Base-by-base conservation (phyloP, 768 basidiomycete species). In the Russula earlei region DNA sequence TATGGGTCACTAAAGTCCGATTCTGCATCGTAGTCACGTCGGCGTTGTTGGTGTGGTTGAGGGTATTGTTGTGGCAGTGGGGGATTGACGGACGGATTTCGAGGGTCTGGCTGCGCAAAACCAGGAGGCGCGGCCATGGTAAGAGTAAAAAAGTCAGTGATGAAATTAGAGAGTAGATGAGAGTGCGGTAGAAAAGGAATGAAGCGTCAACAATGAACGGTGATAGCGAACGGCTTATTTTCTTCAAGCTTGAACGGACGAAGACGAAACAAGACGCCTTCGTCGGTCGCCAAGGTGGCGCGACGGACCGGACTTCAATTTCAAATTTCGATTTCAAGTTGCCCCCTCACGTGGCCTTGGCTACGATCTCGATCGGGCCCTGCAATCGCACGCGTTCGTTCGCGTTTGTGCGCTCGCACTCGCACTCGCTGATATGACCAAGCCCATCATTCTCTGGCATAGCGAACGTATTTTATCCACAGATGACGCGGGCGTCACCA, bases 121-220 rank as follows among this genome's bases (percentile, higher is more conserved):
- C 67, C 68, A 56, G 67, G 68, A 59, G 67, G 68, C 37, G 63
- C 66, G 49, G 70, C 70, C 71, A 72, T 71, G 60, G 62, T n/a
- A 40, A 49, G 56, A 49, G 44, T 22, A 42, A 48, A 22, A 43
- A 29, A 49, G 38, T 60, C 20, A 54, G 41, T 36, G 24, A 56
- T n/a, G 44, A 47, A 61, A 41, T 9, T 17, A 34, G 29, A 15
- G 52, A 49, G 22, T 20, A 10, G 52, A 44, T 27, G 55, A 31
- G 22, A 19, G 36, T 38, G 51, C 40, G 43, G 46, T 14, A 42
- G n/a, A 1, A 62, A 62, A 62, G 38, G 61, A 62, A 44, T 47
- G 61, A 42, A 49, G 27, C 9, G 54, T 52, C 49, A 38, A 56
- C 41, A 36, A 43, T 24, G 20, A 43, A 45, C 41, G 52, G 38